Percentiles rank a stretch among this genome's conserved stretches.
Conservation (phyloP, 768 basidiomycete genomes). For the Candolleomyces eurysporus region DNA sequence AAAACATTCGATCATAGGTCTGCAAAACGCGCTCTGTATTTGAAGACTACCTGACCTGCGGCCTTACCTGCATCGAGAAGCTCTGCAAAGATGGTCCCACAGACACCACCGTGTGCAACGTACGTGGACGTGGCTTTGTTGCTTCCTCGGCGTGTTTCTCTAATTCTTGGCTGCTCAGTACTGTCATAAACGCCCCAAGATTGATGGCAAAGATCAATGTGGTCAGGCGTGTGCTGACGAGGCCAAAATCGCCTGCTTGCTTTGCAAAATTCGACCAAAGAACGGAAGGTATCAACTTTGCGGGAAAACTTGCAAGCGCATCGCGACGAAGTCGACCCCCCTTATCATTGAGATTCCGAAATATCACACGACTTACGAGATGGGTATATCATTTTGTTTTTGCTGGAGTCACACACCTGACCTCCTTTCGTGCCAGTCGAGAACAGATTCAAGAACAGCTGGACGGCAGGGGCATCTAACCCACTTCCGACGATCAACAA, state of each 20-base stretch:
- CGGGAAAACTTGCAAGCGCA: slow-evolving; percentile 18
- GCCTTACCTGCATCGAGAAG: slow-evolving; percentile 22
- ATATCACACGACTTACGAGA: slow-evolving; percentile 16
- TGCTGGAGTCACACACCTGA: background rate
- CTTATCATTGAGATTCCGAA: slow-evolving; percentile 18
- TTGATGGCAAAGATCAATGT: slow-evolving; percentile 21
- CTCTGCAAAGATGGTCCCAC: slow-evolving; percentile 15
- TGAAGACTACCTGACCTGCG: slow-evolving; percentile 23
- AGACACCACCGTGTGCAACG: slow-evolving; percentile 23
- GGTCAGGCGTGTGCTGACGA: slow-evolving; percentile 20
- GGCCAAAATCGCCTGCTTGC: slow-evolving; percentile 24
- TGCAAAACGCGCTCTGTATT: slow-evolving; percentile 10
- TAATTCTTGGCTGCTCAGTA: slow-evolving; percentile 16
- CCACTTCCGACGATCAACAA: slow-evolving; percentile 10
- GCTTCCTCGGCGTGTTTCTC: background rate
- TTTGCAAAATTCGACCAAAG: slow-evolving; percentile 26
- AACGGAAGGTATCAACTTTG: slow-evolving; percentile 23
- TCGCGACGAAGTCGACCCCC: slow-evolving; percentile 17
- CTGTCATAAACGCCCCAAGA: slow-evolving; percentile 23
- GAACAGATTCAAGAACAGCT: slow-evolving; percentile 13
- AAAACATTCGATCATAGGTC: background rate
- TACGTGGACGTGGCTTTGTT: slow-evolving; percentile 4
- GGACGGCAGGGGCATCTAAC: slow-evolving; percentile 4
- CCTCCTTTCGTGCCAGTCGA: slow-evolving; percentile 9
- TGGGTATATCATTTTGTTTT: slow-evolving; percentile 11